Conservation (phyloP, 352 stramenopile species). For the Thraustochytrium striatum region DNA sequence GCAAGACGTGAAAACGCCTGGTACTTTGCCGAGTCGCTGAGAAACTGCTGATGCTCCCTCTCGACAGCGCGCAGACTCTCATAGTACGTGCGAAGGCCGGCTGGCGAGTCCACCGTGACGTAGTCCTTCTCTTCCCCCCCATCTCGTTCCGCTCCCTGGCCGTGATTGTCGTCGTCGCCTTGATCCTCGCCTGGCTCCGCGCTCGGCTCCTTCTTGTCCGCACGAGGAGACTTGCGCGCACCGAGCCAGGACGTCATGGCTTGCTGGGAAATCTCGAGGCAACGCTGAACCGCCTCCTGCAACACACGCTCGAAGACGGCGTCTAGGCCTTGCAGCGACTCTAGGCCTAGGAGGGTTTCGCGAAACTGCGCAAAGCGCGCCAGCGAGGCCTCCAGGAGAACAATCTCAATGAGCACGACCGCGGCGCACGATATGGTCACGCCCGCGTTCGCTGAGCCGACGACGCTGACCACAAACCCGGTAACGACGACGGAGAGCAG, state of each 20-base stretch:
- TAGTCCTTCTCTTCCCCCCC: too few species aligned
- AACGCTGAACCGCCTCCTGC: neutral
- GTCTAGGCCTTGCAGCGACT: slow-evolving; percentile 1
- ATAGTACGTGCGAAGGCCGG: neutral
- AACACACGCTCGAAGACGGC: neutral
- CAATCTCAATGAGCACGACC: too few species aligned
- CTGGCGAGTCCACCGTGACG: neutral
- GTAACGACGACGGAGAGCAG: too few species aligned
- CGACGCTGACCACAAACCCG: neutral
- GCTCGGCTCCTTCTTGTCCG: too few species aligned
- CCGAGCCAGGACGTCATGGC: slow-evolving; percentile 22
- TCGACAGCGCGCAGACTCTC: neutral
- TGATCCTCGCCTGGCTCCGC: too few species aligned
- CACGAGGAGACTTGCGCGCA: too few species aligned
- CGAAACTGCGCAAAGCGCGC: slow-evolving; percentile 11
- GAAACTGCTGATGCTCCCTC: neutral
- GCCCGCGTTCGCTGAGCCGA: neutral
- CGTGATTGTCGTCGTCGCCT: too few species aligned
- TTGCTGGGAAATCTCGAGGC: slow-evolving; percentile 37
- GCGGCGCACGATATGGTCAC: too few species aligned
- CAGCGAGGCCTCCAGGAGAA: slow-evolving; percentile 15
- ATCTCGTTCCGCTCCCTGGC: too few species aligned
- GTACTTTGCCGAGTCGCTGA: neutral
- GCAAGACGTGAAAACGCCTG: neutral
- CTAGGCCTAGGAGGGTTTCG: neutral